phyloP scores from a whole-genome alignment of 2,329 filamentous ascomycete genomes.

The Beauveria brongniartii region DNA sequence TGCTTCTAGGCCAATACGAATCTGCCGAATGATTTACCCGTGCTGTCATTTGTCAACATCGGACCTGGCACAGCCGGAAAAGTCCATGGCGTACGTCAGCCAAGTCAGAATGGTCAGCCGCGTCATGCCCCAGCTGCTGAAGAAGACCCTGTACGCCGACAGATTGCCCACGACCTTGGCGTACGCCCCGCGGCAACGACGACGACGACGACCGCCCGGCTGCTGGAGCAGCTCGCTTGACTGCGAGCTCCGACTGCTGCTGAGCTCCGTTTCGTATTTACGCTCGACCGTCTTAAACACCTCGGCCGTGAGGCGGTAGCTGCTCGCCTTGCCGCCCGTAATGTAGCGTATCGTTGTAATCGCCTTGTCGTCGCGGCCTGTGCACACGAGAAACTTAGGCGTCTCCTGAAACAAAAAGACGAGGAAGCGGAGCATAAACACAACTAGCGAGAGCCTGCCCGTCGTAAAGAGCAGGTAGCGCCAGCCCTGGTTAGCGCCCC shows the following conservation, averaged over 20 bases:
- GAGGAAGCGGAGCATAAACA: constrained; percentile 37
- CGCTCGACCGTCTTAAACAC: constrained; percentile 23
- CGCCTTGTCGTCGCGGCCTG: constrained; percentile 37
- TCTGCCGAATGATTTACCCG: no score
- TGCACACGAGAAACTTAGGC: constrained; percentile 37
- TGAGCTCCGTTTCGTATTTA: constrained; percentile 15
- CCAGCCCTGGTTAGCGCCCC: constrained; percentile 41
- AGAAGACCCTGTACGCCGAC: constrained; percentile 25
- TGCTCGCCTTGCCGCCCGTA: constrained; percentile 29
- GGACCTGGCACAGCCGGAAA: constrained; percentile 18
- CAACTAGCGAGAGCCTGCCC: constrained; percentile 33
- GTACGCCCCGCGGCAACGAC: constrained; percentile 9
- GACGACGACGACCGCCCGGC: constrained; percentile 11
- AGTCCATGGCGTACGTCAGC: constrained; percentile 32
- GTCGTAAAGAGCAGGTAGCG: constrained; percentile 38
- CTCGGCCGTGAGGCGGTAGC: constrained; percentile 27
- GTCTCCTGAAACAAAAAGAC: constrained; percentile 39
- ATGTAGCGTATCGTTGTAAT: constrained; percentile 39
- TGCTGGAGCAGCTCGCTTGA: constrained; percentile 12
- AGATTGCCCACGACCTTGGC: constrained; percentile 15
- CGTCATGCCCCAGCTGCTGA: constrained; percentile 25
- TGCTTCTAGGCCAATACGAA: no score
- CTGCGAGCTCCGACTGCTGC: constrained; percentile 11
- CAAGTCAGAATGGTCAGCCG: constrained; percentile 27
- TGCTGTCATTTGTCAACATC: no score